Conservation (phyloP, 192 early-diverging fungal genomes). For the Allomyces macrogynus region DNA sequence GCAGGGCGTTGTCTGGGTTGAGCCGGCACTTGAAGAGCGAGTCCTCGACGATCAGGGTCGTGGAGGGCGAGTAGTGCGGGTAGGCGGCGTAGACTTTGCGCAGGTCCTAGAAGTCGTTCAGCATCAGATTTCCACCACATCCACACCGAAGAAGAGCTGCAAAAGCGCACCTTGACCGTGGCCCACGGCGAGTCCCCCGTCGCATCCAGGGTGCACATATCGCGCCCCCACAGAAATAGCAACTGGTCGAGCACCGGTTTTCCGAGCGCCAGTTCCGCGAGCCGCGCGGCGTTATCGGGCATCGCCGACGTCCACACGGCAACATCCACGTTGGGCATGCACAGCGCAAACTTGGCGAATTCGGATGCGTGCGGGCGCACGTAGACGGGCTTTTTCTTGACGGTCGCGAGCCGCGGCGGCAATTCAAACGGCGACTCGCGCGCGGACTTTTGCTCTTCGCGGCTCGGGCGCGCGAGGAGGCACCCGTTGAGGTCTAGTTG, state of each 20-base stretch:
- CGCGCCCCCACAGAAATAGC: not conserved
- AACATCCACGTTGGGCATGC: not conserved
- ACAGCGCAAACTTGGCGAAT: not conserved
- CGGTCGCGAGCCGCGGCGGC: too few species aligned
- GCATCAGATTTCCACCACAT: too few species aligned
- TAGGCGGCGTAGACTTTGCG: not conserved
- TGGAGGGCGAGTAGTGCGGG: not conserved
- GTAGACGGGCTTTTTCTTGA: not conserved
- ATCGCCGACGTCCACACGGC: not conserved
- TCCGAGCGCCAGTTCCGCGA: not conserved
- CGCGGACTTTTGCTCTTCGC: not conserved
- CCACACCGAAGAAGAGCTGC: too few species aligned
- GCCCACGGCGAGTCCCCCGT: not conserved
- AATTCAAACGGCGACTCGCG: not conserved
- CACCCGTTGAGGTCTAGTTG: not conserved
- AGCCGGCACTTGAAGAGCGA: not conserved
- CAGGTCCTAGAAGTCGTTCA: not conserved
- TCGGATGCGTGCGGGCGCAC: not conserved
- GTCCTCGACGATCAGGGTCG: not conserved
- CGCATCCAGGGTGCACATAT: not conserved
- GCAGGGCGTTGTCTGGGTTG: not conserved
- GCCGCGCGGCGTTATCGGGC: not conserved
- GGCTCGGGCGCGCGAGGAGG: not conserved
- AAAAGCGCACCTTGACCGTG: not conserved
- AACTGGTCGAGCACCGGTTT: not conserved